Base-by-base conservation (phyloP, 257 asterid genomes). In the Ligustrum vulgare region DNA sequence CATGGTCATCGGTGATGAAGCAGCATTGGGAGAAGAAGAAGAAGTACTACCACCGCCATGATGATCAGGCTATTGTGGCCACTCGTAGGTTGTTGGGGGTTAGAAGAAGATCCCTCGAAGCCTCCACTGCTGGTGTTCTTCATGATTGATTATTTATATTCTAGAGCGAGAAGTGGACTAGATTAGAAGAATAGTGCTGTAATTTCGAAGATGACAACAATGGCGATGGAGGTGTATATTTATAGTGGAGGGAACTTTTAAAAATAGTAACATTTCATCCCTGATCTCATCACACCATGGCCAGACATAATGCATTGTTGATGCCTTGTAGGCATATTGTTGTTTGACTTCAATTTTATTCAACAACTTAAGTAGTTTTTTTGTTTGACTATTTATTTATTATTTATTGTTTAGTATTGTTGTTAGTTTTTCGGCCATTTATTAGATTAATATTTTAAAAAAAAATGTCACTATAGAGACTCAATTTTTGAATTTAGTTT, bases 41-140 rank as follows among this genome's bases (percentile, higher is more conserved):
- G 70, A 20, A 22, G 69, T 18, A 23, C 32, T 18, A 23, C 69
- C 8, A 0, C n/a, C 79, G 5, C 32, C 20, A 15, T 4, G 34
- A 1, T 54, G 22, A 9, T 72, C 75, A 3, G 63, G 33, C 7
- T 3, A 3, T 37, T 36, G 70, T 5, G 25, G n/a, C n/a, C n/a
- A n/a, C n/a, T n/a, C n/a, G n/a, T n/a, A n/a, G 35, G 39, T 70
- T 43, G 8, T 58, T 32, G n/a, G 75, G 75, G 39, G 39, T 23
- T 58, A 20, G 77, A 72, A 23, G 77, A 37, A 35, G 58, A 36
- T 15, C 56, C 34, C 25, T 34, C 65, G 22, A 13, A 51, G 13
- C 8, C 75, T 2, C 49, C 71, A 31, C 39, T 28, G 28, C 28
- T 47, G 65, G 33, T 36, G 65, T 31, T 49, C 28, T 49, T 36